Conservation (phyloP, 805 yeast species). For the Ogataea trehalophila region DNA sequence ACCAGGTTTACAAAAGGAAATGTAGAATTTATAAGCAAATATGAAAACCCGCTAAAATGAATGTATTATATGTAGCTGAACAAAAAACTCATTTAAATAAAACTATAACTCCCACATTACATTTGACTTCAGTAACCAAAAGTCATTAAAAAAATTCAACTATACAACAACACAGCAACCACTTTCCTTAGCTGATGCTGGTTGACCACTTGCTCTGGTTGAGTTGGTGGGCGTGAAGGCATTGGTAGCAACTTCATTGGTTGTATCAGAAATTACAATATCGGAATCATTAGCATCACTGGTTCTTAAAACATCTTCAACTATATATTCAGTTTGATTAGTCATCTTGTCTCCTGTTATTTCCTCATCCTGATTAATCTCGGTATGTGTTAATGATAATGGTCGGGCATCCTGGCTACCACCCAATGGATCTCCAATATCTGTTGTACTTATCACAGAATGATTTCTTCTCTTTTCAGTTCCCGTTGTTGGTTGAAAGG, state of each 20-base stretch:
- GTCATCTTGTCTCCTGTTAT: conserved; percentile 1
- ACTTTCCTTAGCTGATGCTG: background rate
- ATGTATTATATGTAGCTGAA: too few species aligned
- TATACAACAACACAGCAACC: conserved; percentile 16
- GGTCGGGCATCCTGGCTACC: background rate
- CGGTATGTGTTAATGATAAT: conserved; percentile 1
- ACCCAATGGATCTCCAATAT: background rate
- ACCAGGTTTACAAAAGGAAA: too few species aligned
- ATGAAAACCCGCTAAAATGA: too few species aligned
- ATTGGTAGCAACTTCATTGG: background rate
- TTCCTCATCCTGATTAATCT: conserved; percentile 2
- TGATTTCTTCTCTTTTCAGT: background rate
- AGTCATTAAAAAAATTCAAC: background rate
- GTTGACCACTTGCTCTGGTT: background rate
- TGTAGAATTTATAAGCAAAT: too few species aligned
- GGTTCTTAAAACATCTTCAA: background rate
- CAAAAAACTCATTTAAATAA: too few species aligned
- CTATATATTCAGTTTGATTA: background rate
- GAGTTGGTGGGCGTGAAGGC: background rate
- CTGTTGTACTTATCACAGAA: background rate
- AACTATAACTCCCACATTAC: too few species aligned
- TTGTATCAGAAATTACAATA: background rate
- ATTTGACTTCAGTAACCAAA: background rate
- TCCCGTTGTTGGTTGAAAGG: conserved; percentile 7
- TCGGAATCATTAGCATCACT: background rate